These are phyloP conservation scores for Metarhizium sp. DNA, from an alignment of 2,329 filamentous ascomycete species.

Conservation along the genomic window DNA sequence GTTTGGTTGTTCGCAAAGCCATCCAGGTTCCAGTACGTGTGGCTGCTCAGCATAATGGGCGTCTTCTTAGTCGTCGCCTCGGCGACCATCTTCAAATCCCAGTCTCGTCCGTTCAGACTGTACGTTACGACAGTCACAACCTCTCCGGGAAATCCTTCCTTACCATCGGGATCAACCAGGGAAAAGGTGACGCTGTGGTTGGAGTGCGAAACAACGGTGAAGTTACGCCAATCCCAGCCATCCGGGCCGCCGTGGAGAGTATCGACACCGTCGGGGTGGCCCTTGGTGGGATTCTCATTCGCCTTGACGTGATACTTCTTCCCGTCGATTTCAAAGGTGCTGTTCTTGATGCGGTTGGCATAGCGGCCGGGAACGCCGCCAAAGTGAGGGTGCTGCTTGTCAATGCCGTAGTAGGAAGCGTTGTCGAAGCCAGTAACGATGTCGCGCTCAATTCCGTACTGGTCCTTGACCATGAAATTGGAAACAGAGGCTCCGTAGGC, in stretches of 20 bases:
- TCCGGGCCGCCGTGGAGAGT: constrained; percentile 62
- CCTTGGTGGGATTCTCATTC: constrained; percentile 52
- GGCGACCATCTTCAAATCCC: constrained; percentile 66
- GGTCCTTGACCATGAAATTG: constrained; percentile 62
- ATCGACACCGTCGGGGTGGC: constrained; percentile 44
- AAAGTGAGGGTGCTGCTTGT: constrained; percentile 59
- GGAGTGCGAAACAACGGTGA: constrained; percentile 62
- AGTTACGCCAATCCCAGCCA: constrained; percentile 73
- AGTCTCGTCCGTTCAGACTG: constrained; percentile 54
- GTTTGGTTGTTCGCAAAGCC: constrained; percentile 68
- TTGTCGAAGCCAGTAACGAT: constrained; percentile 70
- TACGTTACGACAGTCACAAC: constrained; percentile 69
- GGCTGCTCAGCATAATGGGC: constrained; percentile 68
- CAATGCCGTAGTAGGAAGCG: constrained; percentile 57
- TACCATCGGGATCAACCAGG: constrained; percentile 61
- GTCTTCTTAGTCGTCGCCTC: constrained; percentile 64
- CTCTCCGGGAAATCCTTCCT: constrained; percentile 70
- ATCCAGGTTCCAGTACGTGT: constrained; percentile 78
- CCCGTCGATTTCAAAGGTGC: constrained; percentile 60
- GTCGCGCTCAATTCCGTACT: constrained; percentile 58
- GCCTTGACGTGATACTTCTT: constrained; percentile 46
- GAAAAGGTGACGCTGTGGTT: constrained; percentile 63
- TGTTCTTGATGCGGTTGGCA: constrained; percentile 74
- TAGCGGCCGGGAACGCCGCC: constrained; percentile 68
- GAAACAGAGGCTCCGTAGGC: constrained; percentile 66